Evolutionary conservation across 106 monocot genomes (phyloP), one percentile per base, ranked within the genome.

Genomic region (Amphibolis antarctica): DNA sequence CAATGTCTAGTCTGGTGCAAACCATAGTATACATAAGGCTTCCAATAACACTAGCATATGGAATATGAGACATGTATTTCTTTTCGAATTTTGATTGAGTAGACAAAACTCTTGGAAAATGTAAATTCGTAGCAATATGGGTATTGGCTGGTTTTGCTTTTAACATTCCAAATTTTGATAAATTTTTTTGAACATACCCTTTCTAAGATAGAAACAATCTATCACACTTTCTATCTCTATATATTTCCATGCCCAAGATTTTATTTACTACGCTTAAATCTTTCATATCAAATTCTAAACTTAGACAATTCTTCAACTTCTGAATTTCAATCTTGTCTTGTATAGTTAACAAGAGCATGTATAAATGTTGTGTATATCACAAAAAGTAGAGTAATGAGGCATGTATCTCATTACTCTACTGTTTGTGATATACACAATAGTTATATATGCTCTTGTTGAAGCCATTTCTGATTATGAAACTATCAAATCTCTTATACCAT

Each of bases 131-230:
- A 36, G 7, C 7, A 7, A 36, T 36, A 36, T 2, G 36, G 36
- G 36, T 36, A 36, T 36, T 36, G 36, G 36, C 36, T 36, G 36
- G 36, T 7, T 36, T 36, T 36, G 36, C 36, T 36, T 36, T 7
- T 36, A 7, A 36, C 7, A 36, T 36, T 36, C 36, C 36, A 36
- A 36, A 36, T 7, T 36, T 36, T 36, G 36, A 36, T 36, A n/a
- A n/a, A n/a, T n/a, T n/a, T n/a, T n/a, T n/a, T n/a, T n/a, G n/a
- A 24, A 59, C 25, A 21, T 59, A 59, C 58, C 58, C 58, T 10
- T 59, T 59, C 10, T 59, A 22, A 25, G 14, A 26, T 59, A 59
- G 28, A 28, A 25, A 24, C 28, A 36, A 59, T 59, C 12, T 23
- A 12, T 59, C 58, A 14, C 13, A 10, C 24, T 26, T 23, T 28